phyloP scores from a whole-genome alignment of 2,329 filamentous ascomycete species.

The Alternaria conjuncta region DNA sequence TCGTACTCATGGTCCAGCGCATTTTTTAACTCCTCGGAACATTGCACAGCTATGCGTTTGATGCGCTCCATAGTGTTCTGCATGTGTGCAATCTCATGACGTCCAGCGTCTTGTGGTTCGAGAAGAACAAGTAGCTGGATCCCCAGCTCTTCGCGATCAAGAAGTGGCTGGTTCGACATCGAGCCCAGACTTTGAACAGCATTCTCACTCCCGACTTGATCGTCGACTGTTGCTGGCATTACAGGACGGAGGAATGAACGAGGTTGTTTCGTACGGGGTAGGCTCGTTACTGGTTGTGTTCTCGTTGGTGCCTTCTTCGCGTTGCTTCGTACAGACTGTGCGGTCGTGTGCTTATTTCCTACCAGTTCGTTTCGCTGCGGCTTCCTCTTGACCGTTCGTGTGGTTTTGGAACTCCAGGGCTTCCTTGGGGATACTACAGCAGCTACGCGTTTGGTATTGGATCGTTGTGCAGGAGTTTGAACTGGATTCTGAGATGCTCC shows the following conservation, averaged over 20 bases:
- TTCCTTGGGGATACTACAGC: background rate
- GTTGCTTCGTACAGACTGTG: background rate
- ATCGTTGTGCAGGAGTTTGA: too few species aligned
- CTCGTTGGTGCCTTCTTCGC: background rate
- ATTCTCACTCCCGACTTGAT: background rate
- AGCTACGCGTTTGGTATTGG: background rate
- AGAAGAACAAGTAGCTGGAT: background rate
- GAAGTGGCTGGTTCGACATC: background rate
- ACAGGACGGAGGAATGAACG: background rate
- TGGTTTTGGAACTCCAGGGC: background rate
- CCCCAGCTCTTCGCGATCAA: background rate
- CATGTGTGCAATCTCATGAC: background rate
- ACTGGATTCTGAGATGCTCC: background rate
- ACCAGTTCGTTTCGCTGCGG: background rate
- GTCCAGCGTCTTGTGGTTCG: background rate
- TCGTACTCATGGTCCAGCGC: background rate
- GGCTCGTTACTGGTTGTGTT: background rate
- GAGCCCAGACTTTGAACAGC: background rate
- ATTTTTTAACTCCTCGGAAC: background rate
- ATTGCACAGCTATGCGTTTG: background rate
- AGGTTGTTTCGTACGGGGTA: too few species aligned
- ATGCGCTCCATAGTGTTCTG: background rate
- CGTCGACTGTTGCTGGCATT: too few species aligned
- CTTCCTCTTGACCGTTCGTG: background rate
- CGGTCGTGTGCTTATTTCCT: too few species aligned